Conservation (phyloP, 768 basidiomycete genomes). For the Hygrophoropsis aurantiaca region DNA sequence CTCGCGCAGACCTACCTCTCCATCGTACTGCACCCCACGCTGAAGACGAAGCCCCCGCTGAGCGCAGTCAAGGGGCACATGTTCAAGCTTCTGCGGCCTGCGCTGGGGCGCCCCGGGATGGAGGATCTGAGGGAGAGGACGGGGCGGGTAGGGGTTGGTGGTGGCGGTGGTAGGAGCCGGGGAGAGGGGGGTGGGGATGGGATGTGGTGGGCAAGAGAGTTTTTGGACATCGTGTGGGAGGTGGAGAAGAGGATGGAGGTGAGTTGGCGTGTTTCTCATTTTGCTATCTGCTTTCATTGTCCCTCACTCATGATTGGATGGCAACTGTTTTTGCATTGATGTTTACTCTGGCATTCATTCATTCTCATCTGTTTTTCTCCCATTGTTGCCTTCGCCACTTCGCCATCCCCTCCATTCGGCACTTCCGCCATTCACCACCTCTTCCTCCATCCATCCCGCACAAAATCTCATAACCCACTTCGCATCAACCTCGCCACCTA, state of each 20-base stretch:
- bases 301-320: not conserved
- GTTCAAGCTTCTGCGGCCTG: constrained; percentile 89
- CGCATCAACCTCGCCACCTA: no score
- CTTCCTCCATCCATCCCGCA: no score
- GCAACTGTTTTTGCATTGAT: not conserved
- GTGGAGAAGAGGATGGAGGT: constrained; percentile 61
- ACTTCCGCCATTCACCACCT: no score
- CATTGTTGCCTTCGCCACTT: no score
- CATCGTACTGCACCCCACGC: constrained; percentile 56
- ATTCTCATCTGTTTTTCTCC: no score
- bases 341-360: no score
- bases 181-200: constrained; percentile 14
- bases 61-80: constrained; percentile 90
- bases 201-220: constrained; percentile 31
- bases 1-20: constrained; percentile 86
- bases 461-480: no score
- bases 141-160: constrained; percentile 44
- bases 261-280: constrained; percentile 21
- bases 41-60: constrained; percentile 67
- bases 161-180: constrained; percentile 7
- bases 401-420: no score
- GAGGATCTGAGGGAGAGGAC: constrained; percentile 73
- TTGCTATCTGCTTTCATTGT: not conserved
- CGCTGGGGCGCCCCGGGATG: constrained; percentile 59
- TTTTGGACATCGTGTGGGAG: constrained; percentile 55